These are phyloP conservation scores for Apiotrichum gamsii DNA, from an alignment of 1,284 basidiomycete genomes.

Conservation along the genomic window DNA sequence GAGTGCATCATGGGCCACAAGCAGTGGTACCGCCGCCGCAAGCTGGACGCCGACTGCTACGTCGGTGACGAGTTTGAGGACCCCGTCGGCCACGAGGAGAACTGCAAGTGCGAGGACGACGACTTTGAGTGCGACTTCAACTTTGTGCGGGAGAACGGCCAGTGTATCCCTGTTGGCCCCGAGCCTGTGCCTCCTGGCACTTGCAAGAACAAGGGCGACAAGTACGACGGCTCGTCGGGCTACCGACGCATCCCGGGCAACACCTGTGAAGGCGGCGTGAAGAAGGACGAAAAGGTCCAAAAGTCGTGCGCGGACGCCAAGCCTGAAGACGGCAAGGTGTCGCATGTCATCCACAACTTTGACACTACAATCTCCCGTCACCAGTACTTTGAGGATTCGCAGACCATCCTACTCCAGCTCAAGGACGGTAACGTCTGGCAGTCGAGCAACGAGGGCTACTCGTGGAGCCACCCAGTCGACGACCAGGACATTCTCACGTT, in stretches of 20 bases:
- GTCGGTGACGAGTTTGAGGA: slow-evolving; percentile 88
- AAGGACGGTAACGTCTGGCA: slow-evolving; percentile 78
- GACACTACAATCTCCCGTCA: slow-evolving; percentile 64
- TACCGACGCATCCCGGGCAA: slow-evolving; percentile 91
- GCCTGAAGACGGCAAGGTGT: slow-evolving; percentile 62
- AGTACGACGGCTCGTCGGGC: slow-evolving; percentile 81
- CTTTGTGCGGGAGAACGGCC: slow-evolving; percentile 55
- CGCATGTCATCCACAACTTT: slow-evolving; percentile 57
- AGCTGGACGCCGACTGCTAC: slow-evolving; percentile 76
- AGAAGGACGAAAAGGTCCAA: slow-evolving; percentile 62
- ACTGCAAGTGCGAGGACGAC: slow-evolving; percentile 73
- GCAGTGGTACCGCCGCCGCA: slow-evolving; percentile 92
- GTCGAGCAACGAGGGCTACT: slow-evolving; percentile 88
- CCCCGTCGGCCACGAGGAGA: slow-evolving; percentile 72
- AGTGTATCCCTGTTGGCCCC: slow-evolving; percentile 74
- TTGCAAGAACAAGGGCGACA: slow-evolving; percentile 60
- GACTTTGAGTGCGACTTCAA: slow-evolving; percentile 76
- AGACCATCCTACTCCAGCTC: slow-evolving; percentile 80
- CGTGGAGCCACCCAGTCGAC: slow-evolving; percentile 66
- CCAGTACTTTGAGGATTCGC: slow-evolving; percentile 55
- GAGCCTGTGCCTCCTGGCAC: slow-evolving; percentile 75
- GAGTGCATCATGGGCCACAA: slow-evolving; percentile 95
- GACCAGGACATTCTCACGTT: slow-evolving; percentile 69
- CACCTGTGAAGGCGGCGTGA: slow-evolving; percentile 59
- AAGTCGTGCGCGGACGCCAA: slow-evolving; percentile 58